Conservation (phyloP, 768 basidiomycete genomes). For the Zangia roseola region DNA sequence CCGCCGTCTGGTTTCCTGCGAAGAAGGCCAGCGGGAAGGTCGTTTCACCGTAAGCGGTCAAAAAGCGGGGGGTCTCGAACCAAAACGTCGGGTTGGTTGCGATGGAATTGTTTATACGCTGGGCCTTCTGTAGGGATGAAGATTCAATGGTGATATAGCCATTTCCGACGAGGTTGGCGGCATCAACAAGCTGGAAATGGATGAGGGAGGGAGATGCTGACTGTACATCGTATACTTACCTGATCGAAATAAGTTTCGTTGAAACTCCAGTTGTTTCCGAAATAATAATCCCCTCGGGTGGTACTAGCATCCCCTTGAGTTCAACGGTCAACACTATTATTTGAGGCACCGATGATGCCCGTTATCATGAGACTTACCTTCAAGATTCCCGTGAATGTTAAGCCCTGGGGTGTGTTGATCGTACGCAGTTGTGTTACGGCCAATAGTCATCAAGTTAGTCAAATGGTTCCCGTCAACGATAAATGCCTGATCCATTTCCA, state of each 20-base stretch:
- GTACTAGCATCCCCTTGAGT: constrained; percentile 23
- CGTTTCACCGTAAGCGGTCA: constrained; percentile 22
- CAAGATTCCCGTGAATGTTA: constrained; percentile 24
- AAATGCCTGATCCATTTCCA: constrained; percentile 14
- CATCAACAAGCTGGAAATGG: constrained; percentile 9
- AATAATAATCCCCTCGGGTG: constrained; percentile 24
- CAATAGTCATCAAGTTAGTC: constrained; percentile 28
- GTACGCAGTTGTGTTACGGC: constrained; percentile 18
- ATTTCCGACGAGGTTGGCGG: constrained; percentile 18
- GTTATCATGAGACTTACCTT: constrained; percentile 7
- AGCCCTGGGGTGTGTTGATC: constrained; percentile 15
- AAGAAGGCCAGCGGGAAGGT: constrained; percentile 26
- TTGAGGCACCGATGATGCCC: neutral
- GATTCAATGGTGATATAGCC: constrained; percentile 22
- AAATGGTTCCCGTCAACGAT: constrained; percentile 27
- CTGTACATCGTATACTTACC: neutral
- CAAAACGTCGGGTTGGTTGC: constrained; percentile 23
- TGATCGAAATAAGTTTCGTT: constrained; percentile 26
- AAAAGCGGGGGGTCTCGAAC: constrained; percentile 18
- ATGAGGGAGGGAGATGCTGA: neutral
- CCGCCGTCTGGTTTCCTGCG: constrained; percentile 20
- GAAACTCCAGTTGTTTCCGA: constrained; percentile 25
- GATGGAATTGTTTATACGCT: constrained; percentile 27
- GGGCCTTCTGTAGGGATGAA: constrained; percentile 16
- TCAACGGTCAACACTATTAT: neutral